Evolutionary conservation across 352 stramenopile genomes (phyloP).

Genomic region (Globisporangium lucens): DNA sequence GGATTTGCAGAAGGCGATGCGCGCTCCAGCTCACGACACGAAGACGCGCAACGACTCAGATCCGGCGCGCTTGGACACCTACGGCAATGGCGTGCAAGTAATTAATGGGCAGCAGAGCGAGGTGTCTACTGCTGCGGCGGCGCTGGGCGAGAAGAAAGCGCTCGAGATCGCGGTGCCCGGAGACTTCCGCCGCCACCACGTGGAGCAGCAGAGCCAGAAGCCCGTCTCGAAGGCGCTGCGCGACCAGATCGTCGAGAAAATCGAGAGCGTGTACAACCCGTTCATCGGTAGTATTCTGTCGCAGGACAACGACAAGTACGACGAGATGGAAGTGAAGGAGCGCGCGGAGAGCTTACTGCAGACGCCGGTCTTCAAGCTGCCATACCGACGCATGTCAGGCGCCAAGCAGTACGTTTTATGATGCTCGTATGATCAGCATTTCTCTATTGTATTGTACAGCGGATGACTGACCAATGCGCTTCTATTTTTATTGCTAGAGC

Average conservation of each 20-base stretch:
- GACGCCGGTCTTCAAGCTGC: conserved; percentile 47
- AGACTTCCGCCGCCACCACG: conserved; percentile 69
- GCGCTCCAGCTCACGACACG: conserved; percentile 21
- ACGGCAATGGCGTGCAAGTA: not conserved
- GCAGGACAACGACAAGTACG: conserved; percentile 80
- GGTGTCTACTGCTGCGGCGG: conserved; percentile 29
- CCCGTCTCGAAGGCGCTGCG: conserved; percentile 52
- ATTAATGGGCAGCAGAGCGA: not conserved
- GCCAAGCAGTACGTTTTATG: conserved; percentile 13
- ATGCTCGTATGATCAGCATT: not conserved
- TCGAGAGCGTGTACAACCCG: conserved; percentile 76
- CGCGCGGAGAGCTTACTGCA: conserved; percentile 63
- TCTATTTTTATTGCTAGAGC: conserved; percentile 14
- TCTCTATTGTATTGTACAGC: not conserved
- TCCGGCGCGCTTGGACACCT: conserved; percentile 25
- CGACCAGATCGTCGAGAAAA: conserved; percentile 68
- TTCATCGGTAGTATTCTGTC: conserved; percentile 82
- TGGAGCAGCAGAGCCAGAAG: conserved; percentile 36
- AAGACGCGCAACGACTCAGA: conserved; percentile 52
- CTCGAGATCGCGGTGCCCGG: conserved; percentile 66
- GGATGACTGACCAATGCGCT: not conserved
- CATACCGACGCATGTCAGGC: conserved; percentile 19
- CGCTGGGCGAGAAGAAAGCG: conserved; percentile 28
- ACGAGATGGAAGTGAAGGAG: conserved; percentile 67
- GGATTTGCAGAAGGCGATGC: conserved; percentile 49